Evolutionary conservation across 768 basidiomycete genomes (phyloP).

Genomic region (Nidularia sp.): DNA sequence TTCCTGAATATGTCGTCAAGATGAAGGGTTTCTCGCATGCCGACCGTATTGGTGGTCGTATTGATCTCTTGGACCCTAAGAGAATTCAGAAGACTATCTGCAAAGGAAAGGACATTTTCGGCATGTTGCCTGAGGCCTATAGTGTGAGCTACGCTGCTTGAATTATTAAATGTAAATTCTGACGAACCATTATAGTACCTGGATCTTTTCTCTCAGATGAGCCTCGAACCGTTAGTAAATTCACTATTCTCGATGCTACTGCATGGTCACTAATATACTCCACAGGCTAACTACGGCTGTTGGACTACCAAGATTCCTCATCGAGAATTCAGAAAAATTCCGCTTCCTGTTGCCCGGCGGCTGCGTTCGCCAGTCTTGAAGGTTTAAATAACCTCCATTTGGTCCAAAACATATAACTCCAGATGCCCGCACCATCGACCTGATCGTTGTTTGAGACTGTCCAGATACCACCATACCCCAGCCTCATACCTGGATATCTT

Average conservation of each 20-base stretch:
- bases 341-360: constrained; percentile 54
- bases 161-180: neutral
- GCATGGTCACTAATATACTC: neutral
- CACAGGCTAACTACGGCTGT: constrained; percentile 40
- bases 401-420: no score
- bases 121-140: constrained; percentile 63
- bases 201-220: constrained; percentile 49
- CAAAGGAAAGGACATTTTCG: constrained; percentile 57
- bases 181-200: constrained; percentile 32
- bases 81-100: constrained; percentile 59
- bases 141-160: constrained; percentile 28
- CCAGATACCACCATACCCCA: no score
- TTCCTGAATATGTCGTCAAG: constrained; percentile 55
- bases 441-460: no score
- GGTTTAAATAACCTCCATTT: no score
- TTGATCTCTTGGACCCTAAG: constrained; percentile 40
- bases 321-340: constrained; percentile 46
- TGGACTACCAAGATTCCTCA: constrained; percentile 46
- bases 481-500: no score
- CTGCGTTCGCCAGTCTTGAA: constrained; percentile 30
- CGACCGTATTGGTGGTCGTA: constrained; percentile 50
- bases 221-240: constrained; percentile 41
- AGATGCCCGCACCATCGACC: no score
- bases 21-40: constrained; percentile 62
- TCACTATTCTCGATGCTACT: neutral